phyloP scores from a whole-genome alignment of 2,329 filamentous ascomycete species.

The Ceratocystis harringtonii region DNA sequence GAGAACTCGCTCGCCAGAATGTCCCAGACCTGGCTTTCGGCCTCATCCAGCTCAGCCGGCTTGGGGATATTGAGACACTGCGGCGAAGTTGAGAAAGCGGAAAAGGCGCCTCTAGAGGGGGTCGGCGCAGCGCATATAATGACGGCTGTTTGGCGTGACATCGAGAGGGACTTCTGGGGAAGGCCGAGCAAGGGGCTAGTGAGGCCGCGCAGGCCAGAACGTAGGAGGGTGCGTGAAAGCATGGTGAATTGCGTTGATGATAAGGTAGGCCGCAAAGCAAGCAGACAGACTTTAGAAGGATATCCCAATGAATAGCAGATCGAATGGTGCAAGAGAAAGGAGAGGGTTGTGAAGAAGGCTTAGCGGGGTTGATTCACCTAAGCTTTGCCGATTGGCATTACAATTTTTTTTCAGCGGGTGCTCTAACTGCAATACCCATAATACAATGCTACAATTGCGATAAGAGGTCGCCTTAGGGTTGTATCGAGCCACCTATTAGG shows the following conservation, averaged over 20 bases:
- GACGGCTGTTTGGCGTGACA: neutral
- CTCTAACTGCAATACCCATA: no score
- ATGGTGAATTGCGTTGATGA: neutral
- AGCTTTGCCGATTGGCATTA: no score
- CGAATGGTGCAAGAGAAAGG: neutral
- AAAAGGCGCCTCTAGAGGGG: conserved; percentile 6
- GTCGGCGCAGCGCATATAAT: conserved; percentile 13
- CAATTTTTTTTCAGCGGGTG: no score
- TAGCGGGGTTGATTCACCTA: no score
- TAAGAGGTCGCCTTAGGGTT: no score
- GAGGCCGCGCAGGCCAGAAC: neutral
- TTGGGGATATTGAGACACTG: conserved; percentile 27
- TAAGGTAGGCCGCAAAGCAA: neutral
- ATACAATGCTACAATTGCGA: no score
- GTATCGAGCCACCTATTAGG: no score
- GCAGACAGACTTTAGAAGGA: neutral
- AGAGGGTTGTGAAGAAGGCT: neutral
- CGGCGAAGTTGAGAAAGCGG: conserved; percentile 21
- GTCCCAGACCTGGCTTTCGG: conserved; percentile 45
- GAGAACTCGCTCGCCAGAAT: conserved; percentile 34
- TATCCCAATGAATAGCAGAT: no score
- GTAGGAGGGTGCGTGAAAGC: neutral
- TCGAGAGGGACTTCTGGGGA: neutral
- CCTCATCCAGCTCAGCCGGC: conserved; percentile 37
- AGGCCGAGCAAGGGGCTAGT: neutral